These are phyloP conservation scores for Pyrus bretschneideri DNA, from an alignment of 306 rosid species.

Conservation along the genomic window DNA sequence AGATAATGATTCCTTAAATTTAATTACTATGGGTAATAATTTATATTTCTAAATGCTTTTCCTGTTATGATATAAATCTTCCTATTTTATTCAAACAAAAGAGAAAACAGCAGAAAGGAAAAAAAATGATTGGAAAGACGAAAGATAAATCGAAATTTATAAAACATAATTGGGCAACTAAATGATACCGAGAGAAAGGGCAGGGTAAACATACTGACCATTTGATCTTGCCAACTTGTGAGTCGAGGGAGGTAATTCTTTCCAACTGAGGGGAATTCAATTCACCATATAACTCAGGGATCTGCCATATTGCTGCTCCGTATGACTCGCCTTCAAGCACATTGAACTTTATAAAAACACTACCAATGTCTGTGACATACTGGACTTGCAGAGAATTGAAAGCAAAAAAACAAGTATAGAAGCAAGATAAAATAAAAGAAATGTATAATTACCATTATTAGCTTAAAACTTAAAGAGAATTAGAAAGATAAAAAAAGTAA, in stretches of 20 bases:
- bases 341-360: conserved; percentile 17
- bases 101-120: background rate
- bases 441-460: background rate
- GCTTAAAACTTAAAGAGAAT: background rate
- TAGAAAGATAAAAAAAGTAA: background rate
- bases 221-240: conserved; percentile 67
- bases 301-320: conserved; percentile 97
- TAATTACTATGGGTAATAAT: background rate
- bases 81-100: background rate
- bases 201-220: conserved; percentile 52
- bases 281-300: conserved; percentile 94
- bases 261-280: conserved; percentile 90
- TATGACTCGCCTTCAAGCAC: conserved; percentile 67
- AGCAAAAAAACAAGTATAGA: background rate
- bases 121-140: background rate
- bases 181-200: background rate
- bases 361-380: background rate
- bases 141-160: background rate
- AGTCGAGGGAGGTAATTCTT: conserved; percentile 62
- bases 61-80: background rate
- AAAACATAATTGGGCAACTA: background rate
- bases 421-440: background rate
- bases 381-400: background rate
- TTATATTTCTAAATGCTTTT: background rate
- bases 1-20: background rate